A percentile compares a stretch with the other conserved stretches of the same genome.
These are phyloP conservation scores for Candida xiaguanensis DNA, from an alignment of 805 yeast species.

Conservation along the genomic window DNA sequence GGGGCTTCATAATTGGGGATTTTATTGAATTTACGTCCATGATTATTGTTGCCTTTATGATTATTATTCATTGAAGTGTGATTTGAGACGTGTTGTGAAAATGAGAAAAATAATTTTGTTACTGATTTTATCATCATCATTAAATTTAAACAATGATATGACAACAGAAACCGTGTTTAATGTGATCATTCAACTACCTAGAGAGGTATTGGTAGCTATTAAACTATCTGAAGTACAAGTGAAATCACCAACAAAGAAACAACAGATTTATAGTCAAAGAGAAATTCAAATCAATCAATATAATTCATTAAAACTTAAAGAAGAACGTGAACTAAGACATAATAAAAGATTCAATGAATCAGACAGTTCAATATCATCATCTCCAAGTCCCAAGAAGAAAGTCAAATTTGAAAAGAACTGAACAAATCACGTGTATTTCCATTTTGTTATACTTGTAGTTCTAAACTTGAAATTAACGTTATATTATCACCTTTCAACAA, in stretches of 20 bases:
- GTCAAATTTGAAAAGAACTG: constrained; percentile 19
- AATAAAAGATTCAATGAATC: constrained; percentile 6
- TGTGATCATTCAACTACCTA: neutral
- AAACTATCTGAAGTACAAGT: constrained; percentile 4
- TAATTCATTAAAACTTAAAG: constrained; percentile 19
- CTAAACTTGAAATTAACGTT: constrained; percentile 56
- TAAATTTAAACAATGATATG: constrained; percentile 1
- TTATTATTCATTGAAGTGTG: constrained; percentile 1
- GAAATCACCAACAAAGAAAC: constrained; percentile 13
- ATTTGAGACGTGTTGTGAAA: constrained; percentile 1
- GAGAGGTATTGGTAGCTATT: constrained; percentile 7
- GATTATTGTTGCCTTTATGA: neutral
- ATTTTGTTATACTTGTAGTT: constrained; percentile 15
- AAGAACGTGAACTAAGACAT: constrained; percentile 24
- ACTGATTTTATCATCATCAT: neutral
- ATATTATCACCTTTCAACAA: constrained; percentile 93
- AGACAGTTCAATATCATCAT: constrained; percentile 8
- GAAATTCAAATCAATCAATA: constrained; percentile 25
- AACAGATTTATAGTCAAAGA: constrained; percentile 12
- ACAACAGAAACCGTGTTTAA: neutral
- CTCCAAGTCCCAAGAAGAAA: constrained; percentile 19
- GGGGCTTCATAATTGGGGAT: neutral
- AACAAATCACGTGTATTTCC: neutral
- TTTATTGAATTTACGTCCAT: neutral
- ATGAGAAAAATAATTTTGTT: neutral